Evolutionary conservation across 495 filamentous ascomycete genomes (phyloP), one percentile per base, ranked within the genome.

Genomic region (Penicillium daleae): DNA sequence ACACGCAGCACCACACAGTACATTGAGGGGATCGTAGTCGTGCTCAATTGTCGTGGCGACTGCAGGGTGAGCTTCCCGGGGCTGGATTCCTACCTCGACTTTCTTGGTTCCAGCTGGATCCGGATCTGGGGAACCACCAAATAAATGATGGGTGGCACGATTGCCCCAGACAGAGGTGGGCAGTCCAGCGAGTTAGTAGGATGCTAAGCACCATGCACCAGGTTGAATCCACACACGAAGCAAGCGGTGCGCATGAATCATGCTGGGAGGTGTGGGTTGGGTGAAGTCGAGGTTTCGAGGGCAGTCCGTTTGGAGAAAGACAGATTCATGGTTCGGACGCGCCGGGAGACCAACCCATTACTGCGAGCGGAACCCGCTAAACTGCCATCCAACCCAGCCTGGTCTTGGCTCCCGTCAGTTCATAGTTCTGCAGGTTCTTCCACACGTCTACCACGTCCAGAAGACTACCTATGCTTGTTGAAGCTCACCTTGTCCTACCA

Each of bases 321-420:
- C 62, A 65, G 59, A 62, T 65, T 62, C 63, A 68, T 68, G 62
- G 66, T 68, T 65, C 66, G 66, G 66, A 62, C 66, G 66, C 63
- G 62, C 66, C 66, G n/a, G 67, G 66, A 70, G 62, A 66, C 24
- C 7, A 19, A 51, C 9, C 27, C 48, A 51, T 7, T 15, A 65
- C 59, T 59, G 46, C 33, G 59, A 71, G 69, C 66, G 66, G 66
- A 62, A 62, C n/a, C 54, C 53, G 21, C 66, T 57, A 57, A 68
- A 55, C 56, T 63, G 48, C 59, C 46, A 19, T 55, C 32, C 61
- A 46, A 60, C 19, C 39, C 39, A 42, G 19, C 39, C 39, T 5
- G 40, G 40, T 19, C 40, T 42, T 42, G 40, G 40, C 40, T 7
- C 21, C 40, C 40, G n/a, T 42, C 40, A 42, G 40, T 21, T n/a